Percentiles rank a stretch among this genome's conserved stretches.
Evolutionary conservation across 2,329 filamentous ascomycete species (phyloP).

Genomic region (Neonectria coccinea): DNA sequence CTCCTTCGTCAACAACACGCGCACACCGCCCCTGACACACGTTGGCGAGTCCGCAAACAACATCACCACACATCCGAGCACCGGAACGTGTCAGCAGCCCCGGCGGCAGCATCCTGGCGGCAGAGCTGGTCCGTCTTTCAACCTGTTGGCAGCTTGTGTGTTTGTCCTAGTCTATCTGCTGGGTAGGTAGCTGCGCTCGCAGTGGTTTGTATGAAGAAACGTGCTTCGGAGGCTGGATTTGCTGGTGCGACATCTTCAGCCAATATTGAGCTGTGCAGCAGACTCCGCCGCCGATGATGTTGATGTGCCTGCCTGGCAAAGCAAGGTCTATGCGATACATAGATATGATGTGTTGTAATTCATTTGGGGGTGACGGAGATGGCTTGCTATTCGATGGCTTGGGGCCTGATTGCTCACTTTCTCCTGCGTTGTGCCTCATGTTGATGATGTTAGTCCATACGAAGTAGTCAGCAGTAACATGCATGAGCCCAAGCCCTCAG

Average conservation of each 20-base stretch:
- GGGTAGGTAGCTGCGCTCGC: not conserved
- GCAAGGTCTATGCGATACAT: not conserved
- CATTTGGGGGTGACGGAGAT: not conserved
- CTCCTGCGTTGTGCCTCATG: not conserved
- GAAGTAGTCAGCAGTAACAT: too few species aligned
- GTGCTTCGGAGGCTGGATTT: constrained; percentile 3
- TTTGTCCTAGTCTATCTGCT: not conserved
- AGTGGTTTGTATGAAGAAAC: constrained; percentile 2
- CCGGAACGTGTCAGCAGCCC: constrained; percentile 21
- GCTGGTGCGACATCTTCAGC: not conserved
- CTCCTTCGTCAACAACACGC: constrained; percentile 10
- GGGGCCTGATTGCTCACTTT: not conserved
- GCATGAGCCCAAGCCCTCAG: constrained; percentile 3
- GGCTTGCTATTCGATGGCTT: not conserved
- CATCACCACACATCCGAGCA: constrained; percentile 6
- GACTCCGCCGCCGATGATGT: not conserved
- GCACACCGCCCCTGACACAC: constrained; percentile 15
- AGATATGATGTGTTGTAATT: constrained; percentile 1
- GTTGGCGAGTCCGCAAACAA: constrained; percentile 13
- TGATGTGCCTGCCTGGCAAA: not conserved
- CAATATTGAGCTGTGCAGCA: not conserved
- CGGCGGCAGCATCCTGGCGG: constrained; percentile 1
- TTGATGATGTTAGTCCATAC: too few species aligned
- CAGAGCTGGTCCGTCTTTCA: not conserved
- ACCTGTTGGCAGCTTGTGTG: not conserved